Conservation (phyloP, 257 asterid species). For the Schizonepeta tenuifolia region DNA sequence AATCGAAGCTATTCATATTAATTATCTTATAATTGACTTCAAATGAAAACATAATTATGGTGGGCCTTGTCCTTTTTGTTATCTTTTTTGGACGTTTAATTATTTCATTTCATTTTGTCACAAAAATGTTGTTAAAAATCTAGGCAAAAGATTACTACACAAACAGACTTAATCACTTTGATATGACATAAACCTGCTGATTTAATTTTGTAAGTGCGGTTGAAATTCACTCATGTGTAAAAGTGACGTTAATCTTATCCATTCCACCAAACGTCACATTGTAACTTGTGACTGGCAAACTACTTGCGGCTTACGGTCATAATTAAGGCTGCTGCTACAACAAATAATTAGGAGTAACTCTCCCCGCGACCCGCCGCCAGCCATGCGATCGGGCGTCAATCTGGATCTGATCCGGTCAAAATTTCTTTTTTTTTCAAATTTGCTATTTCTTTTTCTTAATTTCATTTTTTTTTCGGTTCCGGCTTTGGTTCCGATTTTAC, state of each 20-base stretch:
- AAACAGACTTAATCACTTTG: neutral
- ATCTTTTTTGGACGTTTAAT: slow-evolving; percentile 2
- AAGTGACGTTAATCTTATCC: slow-evolving; percentile 36
- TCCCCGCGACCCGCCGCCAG: too few species aligned
- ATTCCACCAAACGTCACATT: slow-evolving; percentile 8
- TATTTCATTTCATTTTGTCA: neutral
- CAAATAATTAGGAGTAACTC: too few species aligned
- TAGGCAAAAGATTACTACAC: neutral
- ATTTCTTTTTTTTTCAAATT: too few species aligned
- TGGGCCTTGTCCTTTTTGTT: slow-evolving; percentile 23
- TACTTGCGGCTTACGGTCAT: neutral
- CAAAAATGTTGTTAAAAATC: slow-evolving; percentile 7
- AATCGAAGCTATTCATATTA: slow-evolving; percentile 9
- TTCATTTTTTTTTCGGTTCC: too few species aligned
- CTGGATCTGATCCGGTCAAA: too few species aligned
- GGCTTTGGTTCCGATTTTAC: too few species aligned
- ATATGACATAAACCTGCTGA: slow-evolving; percentile 10
- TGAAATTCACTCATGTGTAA: neutral
- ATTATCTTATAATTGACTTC: slow-evolving; percentile 33
- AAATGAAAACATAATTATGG: slow-evolving; percentile 19
- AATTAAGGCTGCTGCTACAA: neutral
- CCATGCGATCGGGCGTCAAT: too few species aligned
- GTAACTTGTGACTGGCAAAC: neutral
- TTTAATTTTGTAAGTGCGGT: slow-evolving; percentile 3
- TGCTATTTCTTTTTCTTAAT: too few species aligned